Base-by-base conservation (phyloP, 1,284 basidiomycete genomes). In the Leccinum angustisporum region DNA sequence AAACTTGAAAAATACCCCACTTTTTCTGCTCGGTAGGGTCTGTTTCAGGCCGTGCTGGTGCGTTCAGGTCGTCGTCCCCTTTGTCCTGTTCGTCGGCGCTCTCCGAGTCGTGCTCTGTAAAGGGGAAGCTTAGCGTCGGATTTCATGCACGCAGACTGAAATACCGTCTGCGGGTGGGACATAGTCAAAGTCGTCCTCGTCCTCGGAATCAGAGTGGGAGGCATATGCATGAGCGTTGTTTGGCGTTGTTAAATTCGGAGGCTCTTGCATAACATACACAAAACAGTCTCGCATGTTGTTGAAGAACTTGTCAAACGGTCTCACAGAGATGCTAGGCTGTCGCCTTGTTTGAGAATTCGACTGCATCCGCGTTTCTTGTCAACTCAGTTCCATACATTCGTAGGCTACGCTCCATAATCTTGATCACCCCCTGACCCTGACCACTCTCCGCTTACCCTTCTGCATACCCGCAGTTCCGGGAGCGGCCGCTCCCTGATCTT, bases 381-480 rank as follows among this genome's bases (percentile, higher is more conserved):
- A 30, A 30, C 27, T 30, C 27, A 30, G 27, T 30, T 30, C 27
- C 27, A 30, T 30, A 30, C 27, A 30, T 30, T 30, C 30, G 60
- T 65, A 64, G 40, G 70, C 61, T 31, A 13, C 14, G 8, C 33
- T 52, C 38, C 31, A 30, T 27, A 10, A 31, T 38, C 50, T 34
- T 52, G 30, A 38, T 60, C 61, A 86, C 60, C 83, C 86, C 67
- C 89, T 81, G n/a, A 92, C 87, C 65, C 90, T 78, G n/a, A 92
- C 81, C 9, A 92, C 88, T 73, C 88, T 91, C 76, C 88, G 79
- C 73, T 91, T 92, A 27, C 90, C 90, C 70, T 92, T 92, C 66
- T 85, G 82, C 56, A 73, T 77, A 6, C 80, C 81, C 1, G 68
- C 74, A 9, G 68, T 58, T 16, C 77, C 77, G 31, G 78, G 72